Evolutionary conservation across 306 rosid genomes (phyloP).

Genomic region (Cicer yamashitae): DNA sequence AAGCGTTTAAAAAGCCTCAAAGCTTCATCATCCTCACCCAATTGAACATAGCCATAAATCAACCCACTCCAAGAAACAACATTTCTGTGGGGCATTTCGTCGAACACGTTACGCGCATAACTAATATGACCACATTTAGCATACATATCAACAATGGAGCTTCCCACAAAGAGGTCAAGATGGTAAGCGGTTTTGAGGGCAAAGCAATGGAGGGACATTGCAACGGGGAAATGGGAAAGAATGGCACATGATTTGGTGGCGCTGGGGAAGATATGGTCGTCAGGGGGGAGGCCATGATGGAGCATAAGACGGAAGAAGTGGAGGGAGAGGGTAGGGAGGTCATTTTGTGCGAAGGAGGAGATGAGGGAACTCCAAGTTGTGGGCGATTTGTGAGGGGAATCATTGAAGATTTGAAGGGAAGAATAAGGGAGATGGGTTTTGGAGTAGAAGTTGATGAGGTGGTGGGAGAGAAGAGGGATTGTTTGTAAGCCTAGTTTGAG

Average conservation of each 20-base stretch:
- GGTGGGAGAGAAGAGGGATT: slow-evolving; percentile 69
- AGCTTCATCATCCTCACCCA: slow-evolving; percentile 76
- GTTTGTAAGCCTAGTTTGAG: slow-evolving; percentile 65
- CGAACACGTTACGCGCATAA: slow-evolving; percentile 63
- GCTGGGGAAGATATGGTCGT: slow-evolving; percentile 75
- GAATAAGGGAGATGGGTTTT: slow-evolving; percentile 65
- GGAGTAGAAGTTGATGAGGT: slow-evolving; percentile 82
- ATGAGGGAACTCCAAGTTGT: slow-evolving; percentile 88
- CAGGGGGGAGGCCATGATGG: slow-evolving; percentile 50
- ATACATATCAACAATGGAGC: slow-evolving; percentile 76
- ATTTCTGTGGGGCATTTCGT: slow-evolving; percentile 74
- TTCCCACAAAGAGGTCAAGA: slow-evolving; percentile 60
- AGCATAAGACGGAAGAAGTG: slow-evolving; percentile 72
- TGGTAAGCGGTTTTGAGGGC: slow-evolving; percentile 7
- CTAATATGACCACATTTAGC: slow-evolving; percentile 60
- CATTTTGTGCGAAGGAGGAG: slow-evolving; percentile 80
- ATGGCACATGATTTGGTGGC: slow-evolving; percentile 72
- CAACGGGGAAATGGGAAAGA: too few species aligned
- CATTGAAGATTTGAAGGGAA: slow-evolving; percentile 59
- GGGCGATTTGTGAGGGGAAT: slow-evolving; percentile 52
- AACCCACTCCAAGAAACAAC: slow-evolving; percentile 90
- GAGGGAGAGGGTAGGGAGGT: slow-evolving; percentile 67
- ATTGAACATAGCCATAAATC: slow-evolving; percentile 74
- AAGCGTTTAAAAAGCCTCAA: slow-evolving; percentile 65
- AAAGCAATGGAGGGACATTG: slow-evolving; percentile 45